Conservation (phyloP, 2,329 filamentous ascomycete species). For the Arthrobotrys conoides region DNA sequence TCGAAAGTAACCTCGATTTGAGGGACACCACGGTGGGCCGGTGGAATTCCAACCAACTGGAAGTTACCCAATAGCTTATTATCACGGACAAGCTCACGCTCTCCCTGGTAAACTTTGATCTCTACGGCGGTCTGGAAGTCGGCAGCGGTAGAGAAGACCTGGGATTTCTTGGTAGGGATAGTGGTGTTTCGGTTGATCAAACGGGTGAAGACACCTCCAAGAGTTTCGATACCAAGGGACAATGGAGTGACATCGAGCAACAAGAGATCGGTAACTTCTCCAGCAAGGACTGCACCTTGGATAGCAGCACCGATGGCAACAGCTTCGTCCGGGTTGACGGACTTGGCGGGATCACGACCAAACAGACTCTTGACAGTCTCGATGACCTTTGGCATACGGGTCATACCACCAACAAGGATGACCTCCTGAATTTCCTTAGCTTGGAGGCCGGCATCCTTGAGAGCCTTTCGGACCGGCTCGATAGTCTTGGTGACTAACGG, state of each 20-base stretch:
- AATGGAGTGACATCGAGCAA: constrained; percentile 96
- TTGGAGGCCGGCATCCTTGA: constrained; percentile 93
- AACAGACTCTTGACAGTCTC: constrained; percentile 98
- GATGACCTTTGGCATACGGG: constrained; percentile 97
- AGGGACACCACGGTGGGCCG: constrained; percentile 94
- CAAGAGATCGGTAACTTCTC: constrained; percentile 95
- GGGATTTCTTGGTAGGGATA: constrained; percentile 99
- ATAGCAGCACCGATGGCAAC: constrained; percentile 97
- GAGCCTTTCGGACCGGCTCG: constrained; percentile 93
- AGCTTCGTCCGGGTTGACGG: constrained; percentile 98
- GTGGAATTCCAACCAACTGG: constrained; percentile 97
- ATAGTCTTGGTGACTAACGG: constrained; percentile 88
- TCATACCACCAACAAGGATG: constrained; percentile 98
- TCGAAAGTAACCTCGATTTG: constrained; percentile 99
- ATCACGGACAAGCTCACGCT: constrained; percentile 98
- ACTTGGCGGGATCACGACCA: constrained; percentile 95
- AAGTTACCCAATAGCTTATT: constrained; percentile 99
- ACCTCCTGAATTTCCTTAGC: constrained; percentile 97
- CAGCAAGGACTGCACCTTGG: constrained; percentile 94
- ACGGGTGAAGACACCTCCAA: constrained; percentile 97
- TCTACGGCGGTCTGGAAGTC: constrained; percentile 99
- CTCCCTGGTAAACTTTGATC: constrained; percentile 99
- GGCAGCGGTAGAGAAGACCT: constrained; percentile 96
- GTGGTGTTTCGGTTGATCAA: constrained; percentile 99
- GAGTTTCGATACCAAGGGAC: constrained; percentile 97